Evolutionary conservation across 2,329 filamentous ascomycete genomes (phyloP).

Genomic region (Pseudopyricularia javanii): DNA sequence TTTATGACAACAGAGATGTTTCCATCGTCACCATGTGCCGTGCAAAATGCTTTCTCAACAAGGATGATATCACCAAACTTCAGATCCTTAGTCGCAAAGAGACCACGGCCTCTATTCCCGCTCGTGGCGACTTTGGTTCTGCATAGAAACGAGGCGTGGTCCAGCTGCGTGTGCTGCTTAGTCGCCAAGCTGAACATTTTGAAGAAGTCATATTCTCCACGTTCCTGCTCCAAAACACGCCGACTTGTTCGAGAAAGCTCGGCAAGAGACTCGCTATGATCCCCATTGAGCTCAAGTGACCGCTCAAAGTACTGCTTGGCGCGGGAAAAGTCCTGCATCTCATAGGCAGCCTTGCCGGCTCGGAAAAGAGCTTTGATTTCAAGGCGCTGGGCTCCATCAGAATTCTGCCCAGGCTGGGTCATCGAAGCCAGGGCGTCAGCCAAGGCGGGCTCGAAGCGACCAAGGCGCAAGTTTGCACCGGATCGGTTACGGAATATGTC

Average conservation of each 20-base stretch:
- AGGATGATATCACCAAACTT: background rate
- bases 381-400: background rate
- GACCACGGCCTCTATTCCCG: background rate
- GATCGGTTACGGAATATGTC: background rate
- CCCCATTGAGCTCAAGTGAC: background rate
- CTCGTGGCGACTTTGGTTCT: background rate
- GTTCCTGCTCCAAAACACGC: background rate
- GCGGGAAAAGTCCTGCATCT: conserved; percentile 4
- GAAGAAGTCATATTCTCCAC: background rate
- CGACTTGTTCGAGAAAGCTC: background rate
- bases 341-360: conserved; percentile 6
- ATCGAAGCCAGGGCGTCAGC: background rate
- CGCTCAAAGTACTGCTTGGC: background rate
- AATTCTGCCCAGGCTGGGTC: background rate
- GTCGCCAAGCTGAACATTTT: background rate
- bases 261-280: background rate
- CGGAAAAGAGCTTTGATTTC: conserved; percentile 6
- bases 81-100: background rate
- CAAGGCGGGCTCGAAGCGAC: background rate
- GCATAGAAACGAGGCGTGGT: background rate
- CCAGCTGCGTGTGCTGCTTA: background rate
- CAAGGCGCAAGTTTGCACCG: background rate
- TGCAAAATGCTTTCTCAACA: background rate
- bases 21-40: background rate
- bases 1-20: background rate